Base-by-base conservation (phyloP, 75 land plant genomes). In the Pinus taeda region DNA sequence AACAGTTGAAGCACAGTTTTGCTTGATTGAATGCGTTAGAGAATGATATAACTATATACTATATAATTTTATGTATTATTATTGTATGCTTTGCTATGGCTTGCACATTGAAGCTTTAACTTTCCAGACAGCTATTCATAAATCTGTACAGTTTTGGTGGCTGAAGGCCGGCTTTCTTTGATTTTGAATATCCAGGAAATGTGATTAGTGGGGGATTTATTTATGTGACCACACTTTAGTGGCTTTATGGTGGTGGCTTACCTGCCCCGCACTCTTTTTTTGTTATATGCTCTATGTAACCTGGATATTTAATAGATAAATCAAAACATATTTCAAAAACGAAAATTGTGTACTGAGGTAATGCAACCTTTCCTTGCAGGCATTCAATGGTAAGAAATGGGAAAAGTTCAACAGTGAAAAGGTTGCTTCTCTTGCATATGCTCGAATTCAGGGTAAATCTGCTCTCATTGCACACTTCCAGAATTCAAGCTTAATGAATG, bases 381-480 rank as follows among this genome's bases (percentile, higher is more conserved):
- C 95, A 65, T 92, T 94, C 57, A 90, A 90, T 81, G 93, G 95
- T 39, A 92, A 92, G 82, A 92, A 94, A 79, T 94, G 97, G 97
- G 97, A 94, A 83, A 94, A 94, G 71, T 94, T 94, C 62, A 94
- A 94, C 62, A 92, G 95, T 70, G 97, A 94, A 82, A 94, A 94
- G 79, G 95, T 94, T 65, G 97, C 95, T 36, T 92, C 95, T 78
- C 85, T 94, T 65, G 93, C 95, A 64, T 94, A 94, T 90, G 97
- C 91, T 60, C 89, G 97, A 4, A 94, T 94, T 66, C 97, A 94
- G 76, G 97, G 97, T 12, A 94, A 92, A 69, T 79, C 88, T 79
- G 97, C 97, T 76, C 91, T 94, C 12, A 91, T 94, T 60, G 89
- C 95, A 22, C 97, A 94, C 82, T 94, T 94, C 58, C 97, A 94